These are phyloP conservation scores for Lupinus albus DNA, from an alignment of 306 rosid genomes.

Conservation along the genomic window DNA sequence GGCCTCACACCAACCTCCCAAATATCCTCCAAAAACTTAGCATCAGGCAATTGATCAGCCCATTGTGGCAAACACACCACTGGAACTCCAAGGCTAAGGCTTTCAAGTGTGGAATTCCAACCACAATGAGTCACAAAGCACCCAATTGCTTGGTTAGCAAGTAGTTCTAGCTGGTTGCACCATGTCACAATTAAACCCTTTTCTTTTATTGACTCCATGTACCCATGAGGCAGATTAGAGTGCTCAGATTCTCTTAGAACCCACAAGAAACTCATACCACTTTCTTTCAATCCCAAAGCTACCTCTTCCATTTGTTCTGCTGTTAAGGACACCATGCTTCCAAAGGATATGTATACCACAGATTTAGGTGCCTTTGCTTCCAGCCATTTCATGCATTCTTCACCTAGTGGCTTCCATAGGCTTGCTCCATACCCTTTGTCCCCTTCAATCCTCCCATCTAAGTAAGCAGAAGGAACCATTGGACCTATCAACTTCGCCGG, in stretches of 20 bases:
- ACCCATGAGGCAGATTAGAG: conserved; percentile 45
- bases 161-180: conserved; percentile 66
- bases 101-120: conserved; percentile 74
- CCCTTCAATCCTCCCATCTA: conserved; percentile 53
- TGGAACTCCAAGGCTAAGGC: conserved; percentile 64
- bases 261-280: conserved; percentile 51
- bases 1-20: conserved; percentile 68
- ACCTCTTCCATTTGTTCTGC: conserved; percentile 45
- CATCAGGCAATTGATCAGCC: conserved; percentile 69
- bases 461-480: conserved; percentile 56
- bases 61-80: conserved; percentile 70
- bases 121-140: conserved; percentile 72
- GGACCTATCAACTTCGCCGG: conserved; percentile 59
- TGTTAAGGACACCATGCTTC: conserved; percentile 59
- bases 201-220: conserved; percentile 37
- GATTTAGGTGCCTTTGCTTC: conserved; percentile 47
- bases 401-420: conserved; percentile 51
- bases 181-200: conserved; percentile 51
- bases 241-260: conserved; percentile 53
- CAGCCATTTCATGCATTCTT: conserved; percentile 51
- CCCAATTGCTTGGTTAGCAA: conserved; percentile 55
- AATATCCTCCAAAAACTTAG: conserved; percentile 59
- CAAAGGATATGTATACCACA: conserved; percentile 53
- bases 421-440: conserved; percentile 60
- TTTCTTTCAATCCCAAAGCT: conserved; percentile 48